phyloP scores from a whole-genome alignment of 352 stramenopile species.

The Pythium monospermum region DNA sequence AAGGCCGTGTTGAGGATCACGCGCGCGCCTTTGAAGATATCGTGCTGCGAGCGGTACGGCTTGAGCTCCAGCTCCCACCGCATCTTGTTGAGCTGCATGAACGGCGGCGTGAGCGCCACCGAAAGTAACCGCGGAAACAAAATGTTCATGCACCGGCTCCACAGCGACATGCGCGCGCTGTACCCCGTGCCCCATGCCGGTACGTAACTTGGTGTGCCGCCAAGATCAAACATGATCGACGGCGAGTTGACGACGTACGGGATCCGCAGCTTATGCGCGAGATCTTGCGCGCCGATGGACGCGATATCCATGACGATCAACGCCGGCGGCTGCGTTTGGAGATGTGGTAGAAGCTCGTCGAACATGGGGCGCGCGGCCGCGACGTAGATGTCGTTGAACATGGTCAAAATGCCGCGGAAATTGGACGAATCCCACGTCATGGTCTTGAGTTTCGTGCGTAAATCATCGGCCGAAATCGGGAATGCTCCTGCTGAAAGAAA shows the following conservation, averaged over 20 bases:
- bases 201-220: slow-evolving; percentile 64
- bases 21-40: slow-evolving; percentile 80
- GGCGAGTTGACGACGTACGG: slow-evolving; percentile 83
- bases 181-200: slow-evolving; percentile 84
- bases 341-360: slow-evolving; percentile 52
- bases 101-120: slow-evolving; percentile 82
- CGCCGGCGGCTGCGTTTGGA: slow-evolving; percentile 38
- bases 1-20: slow-evolving; percentile 89
- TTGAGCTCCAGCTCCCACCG: slow-evolving; percentile 67
- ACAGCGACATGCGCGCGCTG: slow-evolving; percentile 77
- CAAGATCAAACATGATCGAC: slow-evolving; percentile 81
- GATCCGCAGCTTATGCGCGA: slow-evolving; percentile 71
- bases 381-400: slow-evolving; percentile 88
- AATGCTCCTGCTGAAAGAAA: slow-evolving; percentile 75
- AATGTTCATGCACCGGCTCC: slow-evolving; percentile 88
- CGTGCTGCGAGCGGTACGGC: slow-evolving; percentile 80
- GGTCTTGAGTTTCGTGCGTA: slow-evolving; percentile 61
- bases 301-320: slow-evolving; percentile 81
- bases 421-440: slow-evolving; percentile 82
- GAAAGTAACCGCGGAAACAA: slow-evolving; percentile 83
- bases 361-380: slow-evolving; percentile 74
- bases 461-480: slow-evolving; percentile 66
- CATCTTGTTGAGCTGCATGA: slow-evolving; percentile 87
- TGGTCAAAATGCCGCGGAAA: slow-evolving; percentile 82
- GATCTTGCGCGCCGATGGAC: slow-evolving; percentile 70